phyloP scores from a whole-genome alignment of 2,329 filamentous ascomycete genomes.

The Talaromyces sp. region DNA sequence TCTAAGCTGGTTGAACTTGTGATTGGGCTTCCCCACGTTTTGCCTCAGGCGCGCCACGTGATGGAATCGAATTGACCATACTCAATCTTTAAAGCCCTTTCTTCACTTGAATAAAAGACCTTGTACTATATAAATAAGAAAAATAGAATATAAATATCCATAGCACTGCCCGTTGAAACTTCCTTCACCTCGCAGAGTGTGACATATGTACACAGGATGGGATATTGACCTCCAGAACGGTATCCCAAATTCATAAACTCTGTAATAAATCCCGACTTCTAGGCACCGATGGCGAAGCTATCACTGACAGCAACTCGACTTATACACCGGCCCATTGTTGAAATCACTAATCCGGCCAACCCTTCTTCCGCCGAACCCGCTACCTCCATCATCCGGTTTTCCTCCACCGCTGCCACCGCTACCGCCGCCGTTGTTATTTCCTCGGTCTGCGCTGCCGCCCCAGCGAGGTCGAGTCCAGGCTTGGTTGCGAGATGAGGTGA shows the following conservation, averaged over 20 bases:
- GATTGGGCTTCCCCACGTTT: conserved; percentile 6
- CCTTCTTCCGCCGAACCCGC: conserved; percentile 32
- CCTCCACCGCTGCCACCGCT: conserved; percentile 28
- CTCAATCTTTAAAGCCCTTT: neutral
- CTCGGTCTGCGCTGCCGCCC: conserved; percentile 28
- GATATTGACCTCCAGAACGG: neutral
- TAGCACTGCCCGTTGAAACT: neutral
- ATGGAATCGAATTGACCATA: neutral
- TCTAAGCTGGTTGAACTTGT: neutral
- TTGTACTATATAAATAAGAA: neutral
- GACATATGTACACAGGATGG: neutral
- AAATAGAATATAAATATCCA: neutral
- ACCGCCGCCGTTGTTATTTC: conserved; percentile 25
- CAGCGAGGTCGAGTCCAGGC: conserved; percentile 26
- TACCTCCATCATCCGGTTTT: conserved; percentile 30
- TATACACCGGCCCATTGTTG: conserved; percentile 44
- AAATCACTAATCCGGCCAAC: conserved; percentile 49
- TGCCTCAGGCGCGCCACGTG: neutral
- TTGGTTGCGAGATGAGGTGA: conserved; percentile 30
- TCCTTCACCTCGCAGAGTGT: neutral
- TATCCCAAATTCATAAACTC: neutral
- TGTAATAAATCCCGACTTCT: neutral
- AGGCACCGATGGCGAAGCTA: neutral
- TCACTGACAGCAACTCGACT: conserved; percentile 38
- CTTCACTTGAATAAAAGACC: neutral